These are phyloP conservation scores for Mortierella sp. DNA, from an alignment of 371 early-diverging fungal species.

Conservation along the genomic window DNA sequence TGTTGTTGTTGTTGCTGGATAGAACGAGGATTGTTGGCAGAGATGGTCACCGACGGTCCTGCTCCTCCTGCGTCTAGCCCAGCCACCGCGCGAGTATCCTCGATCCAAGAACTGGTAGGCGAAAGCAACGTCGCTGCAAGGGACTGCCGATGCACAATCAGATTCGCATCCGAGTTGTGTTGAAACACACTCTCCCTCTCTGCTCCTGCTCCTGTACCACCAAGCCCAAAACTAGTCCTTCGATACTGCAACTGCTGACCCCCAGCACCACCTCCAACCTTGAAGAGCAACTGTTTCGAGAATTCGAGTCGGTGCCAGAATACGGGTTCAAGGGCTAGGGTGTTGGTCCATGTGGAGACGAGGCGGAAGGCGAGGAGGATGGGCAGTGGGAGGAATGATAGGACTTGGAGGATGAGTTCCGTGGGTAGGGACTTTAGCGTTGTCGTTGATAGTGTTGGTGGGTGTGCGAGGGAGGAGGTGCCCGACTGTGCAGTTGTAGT, in stretches of 20 bases:
- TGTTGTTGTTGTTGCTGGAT: not conserved
- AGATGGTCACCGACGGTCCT: not conserved
- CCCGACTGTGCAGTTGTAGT: not conserved
- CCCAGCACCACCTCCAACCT: not conserved
- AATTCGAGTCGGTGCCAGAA: conserved; percentile 40
- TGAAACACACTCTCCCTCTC: not conserved
- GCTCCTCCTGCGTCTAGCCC: not conserved
- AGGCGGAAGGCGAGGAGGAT: conserved; percentile 31
- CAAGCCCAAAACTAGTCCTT: not conserved
- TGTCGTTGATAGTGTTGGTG: not conserved
- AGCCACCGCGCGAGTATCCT: not conserved
- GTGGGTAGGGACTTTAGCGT: conserved; percentile 14
- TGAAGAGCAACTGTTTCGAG: conserved; percentile 29
- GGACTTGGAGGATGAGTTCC: conserved; percentile 34
- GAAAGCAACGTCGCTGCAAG: conserved; percentile 14
- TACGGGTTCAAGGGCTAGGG: conserved; percentile 32
- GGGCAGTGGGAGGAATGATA: not conserved
- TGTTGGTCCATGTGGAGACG: conserved; percentile 16
- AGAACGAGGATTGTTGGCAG: not conserved
- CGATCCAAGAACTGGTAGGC: not conserved
- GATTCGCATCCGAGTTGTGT: conserved; percentile 30
- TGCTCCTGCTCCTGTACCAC: not conserved
- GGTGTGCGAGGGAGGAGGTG: not conserved
- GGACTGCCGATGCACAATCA: conserved; percentile 24
- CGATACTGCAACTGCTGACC: not conserved